Percentiles rank a stretch among this genome's conserved stretches.
phyloP scores from a whole-genome alignment of 176 grass and related monocot genomes.

The Pharus latifolius region DNA sequence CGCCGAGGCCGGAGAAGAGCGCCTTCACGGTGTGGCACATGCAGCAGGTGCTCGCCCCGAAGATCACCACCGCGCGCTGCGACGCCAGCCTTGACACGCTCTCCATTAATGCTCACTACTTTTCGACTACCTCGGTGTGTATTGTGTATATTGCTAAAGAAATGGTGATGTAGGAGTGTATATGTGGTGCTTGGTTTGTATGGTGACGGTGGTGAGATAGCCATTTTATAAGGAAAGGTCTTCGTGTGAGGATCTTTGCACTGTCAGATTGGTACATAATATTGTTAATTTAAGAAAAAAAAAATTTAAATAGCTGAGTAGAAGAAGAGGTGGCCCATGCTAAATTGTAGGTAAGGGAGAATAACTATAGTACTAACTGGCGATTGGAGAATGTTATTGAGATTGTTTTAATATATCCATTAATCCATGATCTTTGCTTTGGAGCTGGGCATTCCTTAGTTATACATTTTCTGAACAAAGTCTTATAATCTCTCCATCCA shows the following conservation, averaged over 20 bases:
- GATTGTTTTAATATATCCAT: not conserved
- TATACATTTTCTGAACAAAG: not conserved
- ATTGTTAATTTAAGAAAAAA: no score
- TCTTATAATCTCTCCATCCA: no score
- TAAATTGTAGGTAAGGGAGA: not conserved
- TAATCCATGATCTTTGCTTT: slow-evolving; percentile 14
- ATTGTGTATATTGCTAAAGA: no score
- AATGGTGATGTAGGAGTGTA: no score
- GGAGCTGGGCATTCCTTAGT: not conserved
- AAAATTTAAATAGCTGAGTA: no score
- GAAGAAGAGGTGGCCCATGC: not conserved
- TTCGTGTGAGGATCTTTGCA: no score
- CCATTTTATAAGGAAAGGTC: no score
- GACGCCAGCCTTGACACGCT: slow-evolving; percentile 44
- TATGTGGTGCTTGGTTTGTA: no score
- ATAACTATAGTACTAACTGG: not conserved
- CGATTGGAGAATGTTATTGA: not conserved
- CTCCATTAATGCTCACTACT: slow-evolving; percentile 40
- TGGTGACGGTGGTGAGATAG: no score
- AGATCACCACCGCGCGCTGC: slow-evolving; percentile 54
- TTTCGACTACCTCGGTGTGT: no score
- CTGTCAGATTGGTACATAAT: no score
- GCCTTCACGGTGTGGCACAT: slow-evolving; percentile 71
- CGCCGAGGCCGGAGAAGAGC: slow-evolving; percentile 44
- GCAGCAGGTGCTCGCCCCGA: slow-evolving; percentile 55